Evolutionary conservation across 345 rosid genomes (phyloP).

Genomic region (Erodium maritimum): DNA sequence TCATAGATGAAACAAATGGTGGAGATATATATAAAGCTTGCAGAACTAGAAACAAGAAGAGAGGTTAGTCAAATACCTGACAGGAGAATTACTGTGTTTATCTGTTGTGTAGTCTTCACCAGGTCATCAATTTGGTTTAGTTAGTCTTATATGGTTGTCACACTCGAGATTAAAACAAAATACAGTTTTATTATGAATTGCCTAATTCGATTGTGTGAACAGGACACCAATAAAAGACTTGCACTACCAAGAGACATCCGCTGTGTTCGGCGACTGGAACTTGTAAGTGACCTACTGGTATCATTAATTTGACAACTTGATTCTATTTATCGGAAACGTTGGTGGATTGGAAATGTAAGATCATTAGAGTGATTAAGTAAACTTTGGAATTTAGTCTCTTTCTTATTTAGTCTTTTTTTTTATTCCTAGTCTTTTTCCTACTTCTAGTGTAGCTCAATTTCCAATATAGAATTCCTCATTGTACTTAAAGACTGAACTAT

Average conservation of each 20-base stretch:
- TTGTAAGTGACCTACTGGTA: constrained; percentile 36
- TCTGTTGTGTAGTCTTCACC: not conserved
- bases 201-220: constrained; percentile 16
- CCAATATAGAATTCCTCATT: too few relatives aligned
- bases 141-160: too few relatives aligned
- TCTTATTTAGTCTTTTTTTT: too few relatives aligned
- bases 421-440: too few relatives aligned
- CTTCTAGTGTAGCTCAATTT: too few relatives aligned
- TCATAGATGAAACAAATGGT: constrained; percentile 89
- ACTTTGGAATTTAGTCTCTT: too few relatives aligned
- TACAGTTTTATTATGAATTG: constrained; percentile 6
- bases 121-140: not conserved
- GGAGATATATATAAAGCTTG: constrained; percentile 89
- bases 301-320: not conserved
- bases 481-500: too few relatives aligned
- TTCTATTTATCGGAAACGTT: not conserved
- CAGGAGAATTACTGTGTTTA: not conserved
- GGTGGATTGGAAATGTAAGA: not conserved
- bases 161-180: too few relatives aligned
- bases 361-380: too few relatives aligned
- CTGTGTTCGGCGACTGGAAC: constrained; percentile 67
- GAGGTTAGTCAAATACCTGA: constrained; percentile 44
- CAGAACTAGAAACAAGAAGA: constrained; percentile 89
- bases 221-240: constrained; percentile 67
- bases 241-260: constrained; percentile 81